These are phyloP conservation scores for Polysphondylium violaceum DNA, from an alignment of 78 protist genomes.

Conservation along the genomic window DNA sequence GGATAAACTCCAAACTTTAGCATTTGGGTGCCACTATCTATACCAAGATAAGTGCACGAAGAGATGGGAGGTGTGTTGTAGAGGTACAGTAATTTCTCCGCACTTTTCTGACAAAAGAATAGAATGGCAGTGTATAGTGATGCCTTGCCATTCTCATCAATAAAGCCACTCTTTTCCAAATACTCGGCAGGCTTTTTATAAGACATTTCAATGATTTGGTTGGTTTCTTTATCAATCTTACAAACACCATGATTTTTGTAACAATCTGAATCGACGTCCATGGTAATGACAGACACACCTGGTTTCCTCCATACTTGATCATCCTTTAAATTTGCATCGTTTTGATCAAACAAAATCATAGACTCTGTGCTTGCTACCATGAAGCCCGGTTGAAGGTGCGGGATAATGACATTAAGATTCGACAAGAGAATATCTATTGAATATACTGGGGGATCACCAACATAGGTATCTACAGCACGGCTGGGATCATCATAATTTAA, in stretches of 20 bases:
- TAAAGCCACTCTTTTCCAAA: not conserved
- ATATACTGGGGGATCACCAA: slow-evolving; percentile 24
- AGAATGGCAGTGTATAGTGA: slow-evolving; percentile 37
- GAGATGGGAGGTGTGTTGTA: slow-evolving; percentile 48
- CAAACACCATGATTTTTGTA: slow-evolving; percentile 57
- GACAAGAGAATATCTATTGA: slow-evolving; percentile 56
- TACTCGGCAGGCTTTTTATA: slow-evolving; percentile 6
- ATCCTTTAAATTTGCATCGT: not conserved
- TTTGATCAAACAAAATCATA: slow-evolving; percentile 4
- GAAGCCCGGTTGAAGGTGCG: slow-evolving; percentile 4
- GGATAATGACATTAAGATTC: slow-evolving; percentile 14
- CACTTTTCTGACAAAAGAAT: slow-evolving; percentile 22
- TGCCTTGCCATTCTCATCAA: not conserved
- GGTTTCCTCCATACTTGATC: not conserved
- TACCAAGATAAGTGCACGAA: slow-evolving; percentile 53
- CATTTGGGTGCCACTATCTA: slow-evolving; percentile 28
- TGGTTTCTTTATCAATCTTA: not conserved
- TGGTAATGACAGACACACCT: slow-evolving; percentile 39
- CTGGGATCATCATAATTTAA: not conserved
- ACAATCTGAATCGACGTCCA: slow-evolving; percentile 1
- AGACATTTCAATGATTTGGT: slow-evolving; percentile 10
- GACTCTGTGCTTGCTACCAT: slow-evolving; percentile 54
- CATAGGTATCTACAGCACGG: not conserved
- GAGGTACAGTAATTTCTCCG: slow-evolving; percentile 57
- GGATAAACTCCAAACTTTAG: slow-evolving; percentile 58